Base-by-base conservation (phyloP, 1,139 yeast genomes). In the Kodamaea derodonti region DNA sequence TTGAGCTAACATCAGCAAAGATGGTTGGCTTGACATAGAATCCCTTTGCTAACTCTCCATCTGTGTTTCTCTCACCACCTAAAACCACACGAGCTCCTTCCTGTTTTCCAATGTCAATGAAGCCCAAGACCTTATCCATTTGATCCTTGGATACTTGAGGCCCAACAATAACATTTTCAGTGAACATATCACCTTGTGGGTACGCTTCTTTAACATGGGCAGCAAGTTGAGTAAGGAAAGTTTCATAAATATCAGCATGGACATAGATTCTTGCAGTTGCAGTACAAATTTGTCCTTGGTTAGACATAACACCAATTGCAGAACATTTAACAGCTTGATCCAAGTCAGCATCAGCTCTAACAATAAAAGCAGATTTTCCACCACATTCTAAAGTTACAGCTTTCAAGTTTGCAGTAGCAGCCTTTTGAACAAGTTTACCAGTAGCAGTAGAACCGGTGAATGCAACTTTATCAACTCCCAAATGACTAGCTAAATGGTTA, bases 361-460 rank as follows among this genome's bases (percentile, higher is more conserved):
- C 78, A 54, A 76, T 73, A 58, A 77, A 75, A 47, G 88, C 88
- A 14, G 92, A 80, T 56, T 88, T 88, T 41, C 97, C 97, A 45
- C 97, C 97, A 52, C 95, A 82, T 64, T 88, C 97, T 49, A 90
- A 63, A n/a, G 94, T 78, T 24, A 84, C 80, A 8, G 87, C 86
- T 60, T 85, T 86, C 56, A 69, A 54, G 48, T 67, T 68, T 20
- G 70, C 55, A 14, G 87, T 72, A 17, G 94, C 94, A 35, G 75
- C 66, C 37, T 62, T 58, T 47, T 79, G 85, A 42, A 82, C 65
- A 23, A 71, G 45, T 42, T 70, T 67, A 41, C 90, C 90, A n/a
- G 84, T 79, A 16, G 66, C 69, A 30, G 75, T 69, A n/a, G 74
- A 69, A 18, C 75, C 75, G 31, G 90, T 82, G 55, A 82, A 82